Base-by-base conservation (phyloP, 345 rosid genomes). In the Eucalyptus regnans region DNA sequence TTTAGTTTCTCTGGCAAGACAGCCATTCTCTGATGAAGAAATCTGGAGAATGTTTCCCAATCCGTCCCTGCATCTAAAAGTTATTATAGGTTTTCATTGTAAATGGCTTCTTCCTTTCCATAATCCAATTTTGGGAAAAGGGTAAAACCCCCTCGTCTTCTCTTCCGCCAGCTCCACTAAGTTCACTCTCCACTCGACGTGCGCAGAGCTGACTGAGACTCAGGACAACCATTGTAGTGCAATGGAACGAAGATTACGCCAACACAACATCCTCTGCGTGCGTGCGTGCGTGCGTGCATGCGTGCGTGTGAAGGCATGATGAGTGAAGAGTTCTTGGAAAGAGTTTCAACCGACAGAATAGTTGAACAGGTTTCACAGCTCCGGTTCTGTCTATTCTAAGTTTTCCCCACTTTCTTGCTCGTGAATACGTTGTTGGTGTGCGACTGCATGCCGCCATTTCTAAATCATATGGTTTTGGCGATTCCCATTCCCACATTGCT, bases 281-380 rank as follows among this genome's bases (percentile, higher is more conserved):
- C 16, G 1, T 50, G 54, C 6, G 49, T 5, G 44, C 1, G 44
- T 43, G 44, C 1, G 17, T 5, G 52, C 5, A 7, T 6, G 52
- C 6, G 56, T 51, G 58, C 7, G 58, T 52, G 58, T 52, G 58
- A 52, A 52, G 22, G 46, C 81, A 37, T 37, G 81, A 50, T 31
- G 97, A 92, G 89, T 7, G 95, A 95, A 90, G 93, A 92, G 83
- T 93, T 89, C 92, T 91, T 88, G 46, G 88, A 91, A 84, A 88
- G 92, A 54, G 91, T 90, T 54, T 94, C 95, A 31, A 92, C 93
- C 88, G 96, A 95, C 92, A 95, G 96, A 94, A 91, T 91, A 58
- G 93, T 91, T 80, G 95, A 95, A 88, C 96, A 95, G 98, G 98
- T 96, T 81, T 76, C 51, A 12, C n/a, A 71, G 10, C 83, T 71